These are phyloP conservation scores for Trichoderma virens DNA, from an alignment of 495 filamentous ascomycete genomes.

Conservation along the genomic window DNA sequence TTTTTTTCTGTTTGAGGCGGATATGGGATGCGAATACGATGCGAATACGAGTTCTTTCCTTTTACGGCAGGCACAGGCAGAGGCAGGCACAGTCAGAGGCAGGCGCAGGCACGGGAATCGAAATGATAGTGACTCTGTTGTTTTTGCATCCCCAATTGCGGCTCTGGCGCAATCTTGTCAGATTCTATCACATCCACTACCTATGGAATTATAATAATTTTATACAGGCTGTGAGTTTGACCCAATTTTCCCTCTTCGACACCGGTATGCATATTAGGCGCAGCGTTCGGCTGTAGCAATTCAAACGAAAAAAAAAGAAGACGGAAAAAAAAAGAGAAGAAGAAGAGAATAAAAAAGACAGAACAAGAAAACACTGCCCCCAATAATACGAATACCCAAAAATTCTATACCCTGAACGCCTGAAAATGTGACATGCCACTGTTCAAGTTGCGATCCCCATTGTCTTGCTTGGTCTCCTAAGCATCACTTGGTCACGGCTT, in stretches of 20 bases:
- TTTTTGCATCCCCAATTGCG: background rate
- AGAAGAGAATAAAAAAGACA: background rate
- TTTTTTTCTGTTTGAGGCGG: background rate
- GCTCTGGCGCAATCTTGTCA: background rate
- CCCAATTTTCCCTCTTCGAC: background rate
- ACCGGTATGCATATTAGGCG: background rate
- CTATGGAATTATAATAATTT: background rate
- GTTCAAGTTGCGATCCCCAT: background rate
- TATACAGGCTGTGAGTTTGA: background rate
- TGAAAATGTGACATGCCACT: background rate
- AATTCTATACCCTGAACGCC: background rate
- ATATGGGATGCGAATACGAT: conserved; percentile 3
- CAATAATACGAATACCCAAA: background rate
- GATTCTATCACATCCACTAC: background rate
- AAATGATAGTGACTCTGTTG: background rate
- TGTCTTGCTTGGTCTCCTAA: background rate
- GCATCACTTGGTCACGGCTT: background rate
- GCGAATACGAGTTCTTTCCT: background rate
- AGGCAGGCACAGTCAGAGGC: too few species aligned
- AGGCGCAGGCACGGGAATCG: background rate
- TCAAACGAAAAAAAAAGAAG: background rate
- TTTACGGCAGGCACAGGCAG: background rate
- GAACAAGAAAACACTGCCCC: background rate
- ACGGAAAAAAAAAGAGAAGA: background rate
- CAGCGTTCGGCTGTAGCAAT: background rate